Evolutionary conservation across 441 rosid species (phyloP), one percentile per base, ranked within the genome.

Genomic region (Kokia cookei): DNA sequence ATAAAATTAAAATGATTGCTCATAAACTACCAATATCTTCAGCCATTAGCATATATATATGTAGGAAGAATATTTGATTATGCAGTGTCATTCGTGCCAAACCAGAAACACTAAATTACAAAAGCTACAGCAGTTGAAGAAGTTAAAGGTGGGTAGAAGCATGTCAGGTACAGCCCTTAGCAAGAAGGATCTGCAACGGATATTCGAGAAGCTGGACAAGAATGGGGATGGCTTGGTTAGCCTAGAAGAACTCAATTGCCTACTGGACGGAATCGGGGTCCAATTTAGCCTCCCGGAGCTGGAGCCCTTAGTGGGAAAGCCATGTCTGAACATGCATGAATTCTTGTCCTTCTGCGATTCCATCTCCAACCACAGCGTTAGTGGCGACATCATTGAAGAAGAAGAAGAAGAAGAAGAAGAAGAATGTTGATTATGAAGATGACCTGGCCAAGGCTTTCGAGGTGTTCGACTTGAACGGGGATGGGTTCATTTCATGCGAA

Each of bases 401-500:
- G 47, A 47, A 2, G 64, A 68, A 7, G 83, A 70, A 5, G 7
- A 4, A 0, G 4, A 29, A 2, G 74, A 42, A 2, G 45, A 2
- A 22, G 65, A 6, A 6, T 2, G 42, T 14, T 2, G 62, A 48
- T 7, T 24, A 37, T 2, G 75, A 67, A 0, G 11, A 24, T 7
- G 87, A 82, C 69, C 87, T 93, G 0, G 77, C 19, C 0, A 68
- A 77, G 76, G 98, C 98, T 2, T 91, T 93, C 64, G 81, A 79
- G 8, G 93, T 89, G 58, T 93, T 89, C 5, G 98, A 93, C 26
- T 22, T 79, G 47, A 85, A 91, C 40, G 90, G 87, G 0, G 97
- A 93, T n/a, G 97, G 96, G 0, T 84, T 80, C 84, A 94, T 94
- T 12, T 85, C 97, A 0, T 62, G 82, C 7, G 91, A 92, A 75